Conservation (phyloP, 2,329 filamentous ascomycete genomes). For the Cladosporium colombiae region DNA sequence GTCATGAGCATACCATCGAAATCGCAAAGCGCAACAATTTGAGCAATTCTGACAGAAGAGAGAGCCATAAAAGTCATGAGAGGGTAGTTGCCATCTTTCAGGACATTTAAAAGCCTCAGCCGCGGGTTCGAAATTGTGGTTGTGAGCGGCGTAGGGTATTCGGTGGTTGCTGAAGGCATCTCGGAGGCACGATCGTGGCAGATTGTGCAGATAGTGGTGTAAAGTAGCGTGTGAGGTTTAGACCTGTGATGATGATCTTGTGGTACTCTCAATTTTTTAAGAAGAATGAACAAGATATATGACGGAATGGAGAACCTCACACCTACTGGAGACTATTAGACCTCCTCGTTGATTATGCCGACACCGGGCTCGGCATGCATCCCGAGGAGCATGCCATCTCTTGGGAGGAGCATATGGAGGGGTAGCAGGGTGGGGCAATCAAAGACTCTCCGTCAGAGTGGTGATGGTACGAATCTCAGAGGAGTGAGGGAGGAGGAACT, state of each 20-base stretch:
- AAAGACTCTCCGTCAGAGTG: neutral
- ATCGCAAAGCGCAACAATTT: slow-evolving; percentile 61
- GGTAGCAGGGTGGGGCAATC: neutral
- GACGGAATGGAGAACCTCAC: neutral
- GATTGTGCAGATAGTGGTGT: neutral
- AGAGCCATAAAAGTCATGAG: slow-evolving; percentile 46
- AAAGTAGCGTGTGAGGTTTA: neutral
- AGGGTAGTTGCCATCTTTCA: slow-evolving; percentile 43
- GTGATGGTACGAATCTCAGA: neutral
- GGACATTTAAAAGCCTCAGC: slow-evolving; percentile 47
- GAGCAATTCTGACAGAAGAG: slow-evolving; percentile 50
- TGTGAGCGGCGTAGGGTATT: slow-evolving; percentile 24
- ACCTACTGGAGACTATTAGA: neutral
- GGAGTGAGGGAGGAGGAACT: neutral
- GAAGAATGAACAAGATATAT: neutral
- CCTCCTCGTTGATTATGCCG: neutral
- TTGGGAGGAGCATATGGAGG: neutral
- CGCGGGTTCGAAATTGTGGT: slow-evolving; percentile 41
- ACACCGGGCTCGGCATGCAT: neutral
- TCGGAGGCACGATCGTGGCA: neutral
- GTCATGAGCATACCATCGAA: slow-evolving; percentile 52
- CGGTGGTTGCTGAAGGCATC: slow-evolving; percentile 10
- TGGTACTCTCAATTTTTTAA: too few relatives aligned
- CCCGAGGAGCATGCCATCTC: neutral
- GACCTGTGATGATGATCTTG: neutral